Percentiles rank a stretch among this genome's conserved stretches.
phyloP scores from a whole-genome alignment of 441 rosid species.

The Gossypium gossypioides region DNA sequence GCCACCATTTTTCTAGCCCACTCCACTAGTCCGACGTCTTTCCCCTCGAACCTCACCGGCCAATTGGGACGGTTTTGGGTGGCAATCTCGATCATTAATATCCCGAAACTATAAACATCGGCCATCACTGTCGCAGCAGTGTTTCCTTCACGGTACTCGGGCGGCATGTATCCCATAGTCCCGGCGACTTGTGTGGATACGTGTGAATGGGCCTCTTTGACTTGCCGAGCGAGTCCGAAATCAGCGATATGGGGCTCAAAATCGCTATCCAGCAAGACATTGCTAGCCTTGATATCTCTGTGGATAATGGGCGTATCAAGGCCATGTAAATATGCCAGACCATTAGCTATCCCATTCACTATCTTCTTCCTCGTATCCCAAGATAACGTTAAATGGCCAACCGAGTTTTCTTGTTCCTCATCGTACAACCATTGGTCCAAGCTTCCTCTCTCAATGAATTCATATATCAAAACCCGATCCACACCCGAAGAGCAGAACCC shows the following conservation, averaged over 20 bases:
- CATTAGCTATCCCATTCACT: slow-evolving; percentile 48
- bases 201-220: slow-evolving; percentile 47
- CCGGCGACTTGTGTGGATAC: slow-evolving; percentile 86
- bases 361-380: slow-evolving; percentile 51
- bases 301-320: slow-evolving; percentile 61
- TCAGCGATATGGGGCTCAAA: slow-evolving; percentile 66
- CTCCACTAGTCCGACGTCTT: slow-evolving; percentile 42
- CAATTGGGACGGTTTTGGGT: slow-evolving; percentile 54
- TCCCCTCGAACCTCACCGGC: slow-evolving; percentile 25
- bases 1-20: slow-evolving; percentile 48
- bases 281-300: slow-evolving; percentile 74
- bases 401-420: background rate
- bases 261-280: slow-evolving; percentile 42
- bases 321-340: slow-evolving; percentile 60
- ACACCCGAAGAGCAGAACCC: slow-evolving; percentile 59
- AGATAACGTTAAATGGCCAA: slow-evolving; percentile 22
- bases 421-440: slow-evolving; percentile 78
- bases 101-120: slow-evolving; percentile 72
- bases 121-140: slow-evolving; percentile 48
- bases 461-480: slow-evolving; percentile 66
- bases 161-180: slow-evolving; percentile 94
- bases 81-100: slow-evolving; percentile 64
- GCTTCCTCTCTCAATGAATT: slow-evolving; percentile 59
- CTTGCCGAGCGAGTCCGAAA: slow-evolving; percentile 62
- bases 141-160: slow-evolving; percentile 68